Conservation (phyloP, 2,329 filamentous ascomycete species). For the Paraconiothyrium sp. region DNA sequence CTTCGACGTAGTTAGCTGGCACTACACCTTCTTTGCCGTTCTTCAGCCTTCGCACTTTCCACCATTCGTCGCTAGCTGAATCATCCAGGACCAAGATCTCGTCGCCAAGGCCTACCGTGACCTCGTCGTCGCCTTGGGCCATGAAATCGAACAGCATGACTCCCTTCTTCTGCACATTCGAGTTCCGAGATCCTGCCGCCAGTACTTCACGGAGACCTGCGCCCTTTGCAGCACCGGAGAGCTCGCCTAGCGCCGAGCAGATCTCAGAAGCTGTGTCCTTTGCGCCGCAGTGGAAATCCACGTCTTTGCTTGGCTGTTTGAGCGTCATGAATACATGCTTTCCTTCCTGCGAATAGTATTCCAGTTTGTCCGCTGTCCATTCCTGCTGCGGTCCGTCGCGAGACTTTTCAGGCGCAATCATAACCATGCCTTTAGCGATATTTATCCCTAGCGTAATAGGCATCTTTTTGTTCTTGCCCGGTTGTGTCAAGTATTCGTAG, state of each 20-base stretch:
- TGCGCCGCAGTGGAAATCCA: conserved; percentile 95
- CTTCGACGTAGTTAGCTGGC: conserved; percentile 93
- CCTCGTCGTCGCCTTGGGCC: conserved; percentile 95
- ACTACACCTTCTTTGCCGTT: conserved; percentile 96
- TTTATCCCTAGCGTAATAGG: conserved; percentile 97
- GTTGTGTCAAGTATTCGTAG: conserved; percentile 95
- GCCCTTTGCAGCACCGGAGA: conserved; percentile 85
- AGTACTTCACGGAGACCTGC: conserved; percentile 87
- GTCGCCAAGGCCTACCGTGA: conserved; percentile 88
- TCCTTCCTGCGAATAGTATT: conserved; percentile 96
- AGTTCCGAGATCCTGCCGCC: conserved; percentile 74
- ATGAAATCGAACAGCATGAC: conserved; percentile 93
- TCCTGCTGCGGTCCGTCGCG: conserved; percentile 86
- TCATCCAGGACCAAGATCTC: conserved; percentile 93
- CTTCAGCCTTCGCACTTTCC: conserved; percentile 90
- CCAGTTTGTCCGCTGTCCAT: conserved; percentile 94
- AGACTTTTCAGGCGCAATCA: conserved; percentile 87
- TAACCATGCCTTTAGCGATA: conserved; percentile 83
- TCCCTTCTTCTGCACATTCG: conserved; percentile 76
- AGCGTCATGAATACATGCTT: conserved; percentile 98
- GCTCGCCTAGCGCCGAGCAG: conserved; percentile 83
- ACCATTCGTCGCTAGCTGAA: conserved; percentile 95
- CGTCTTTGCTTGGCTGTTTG: conserved; percentile 88
- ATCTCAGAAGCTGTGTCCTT: conserved; percentile 98
- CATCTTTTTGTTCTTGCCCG: conserved; percentile 98